Conservation (phyloP, 345 rosid genomes). For the Brassica juncea region DNA sequence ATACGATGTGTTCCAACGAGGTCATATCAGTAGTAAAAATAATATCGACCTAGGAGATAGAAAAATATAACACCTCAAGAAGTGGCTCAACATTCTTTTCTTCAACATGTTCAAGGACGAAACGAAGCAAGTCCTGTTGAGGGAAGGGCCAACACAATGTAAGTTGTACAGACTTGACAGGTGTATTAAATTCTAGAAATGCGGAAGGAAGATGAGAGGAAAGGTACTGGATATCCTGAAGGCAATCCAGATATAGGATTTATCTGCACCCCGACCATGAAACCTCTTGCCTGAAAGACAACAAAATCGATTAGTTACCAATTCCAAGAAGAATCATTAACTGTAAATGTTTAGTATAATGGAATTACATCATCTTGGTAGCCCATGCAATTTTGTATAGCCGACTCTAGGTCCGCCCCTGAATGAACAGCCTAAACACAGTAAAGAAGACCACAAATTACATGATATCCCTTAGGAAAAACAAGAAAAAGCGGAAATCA, state of each 20-base stretch:
- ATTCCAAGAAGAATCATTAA: slow-evolving; percentile 25
- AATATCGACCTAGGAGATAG: not conserved
- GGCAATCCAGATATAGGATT: slow-evolving; percentile 89
- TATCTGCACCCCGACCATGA: slow-evolving; percentile 98
- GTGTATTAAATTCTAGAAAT: slow-evolving; percentile 23
- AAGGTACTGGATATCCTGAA: slow-evolving; percentile 80
- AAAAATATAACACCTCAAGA: slow-evolving; percentile 65
- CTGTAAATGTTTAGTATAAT: slow-evolving; percentile 33
- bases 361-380: slow-evolving; percentile 71
- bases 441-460: slow-evolving; percentile 31
- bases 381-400: slow-evolving; percentile 94
- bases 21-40: not conserved
- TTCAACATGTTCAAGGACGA: slow-evolving; percentile 77
- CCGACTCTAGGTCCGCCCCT: slow-evolving; percentile 99
- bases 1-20: slow-evolving; percentile 3
- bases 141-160: slow-evolving; percentile 32
- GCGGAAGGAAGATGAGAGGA: slow-evolving; percentile 31
- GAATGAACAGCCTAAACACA: slow-evolving; percentile 92
- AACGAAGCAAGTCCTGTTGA: slow-evolving; percentile 79
- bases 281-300: slow-evolving; percentile 82
- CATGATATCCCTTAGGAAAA: slow-evolving; percentile 1
- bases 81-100: slow-evolving; percentile 85
- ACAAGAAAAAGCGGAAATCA: slow-evolving; percentile 11
- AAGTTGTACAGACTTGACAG: slow-evolving; percentile 25
- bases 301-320: slow-evolving; percentile 30